phyloP scores from a whole-genome alignment of 78 protist species.

The Dictyostelium brefeldianum region DNA sequence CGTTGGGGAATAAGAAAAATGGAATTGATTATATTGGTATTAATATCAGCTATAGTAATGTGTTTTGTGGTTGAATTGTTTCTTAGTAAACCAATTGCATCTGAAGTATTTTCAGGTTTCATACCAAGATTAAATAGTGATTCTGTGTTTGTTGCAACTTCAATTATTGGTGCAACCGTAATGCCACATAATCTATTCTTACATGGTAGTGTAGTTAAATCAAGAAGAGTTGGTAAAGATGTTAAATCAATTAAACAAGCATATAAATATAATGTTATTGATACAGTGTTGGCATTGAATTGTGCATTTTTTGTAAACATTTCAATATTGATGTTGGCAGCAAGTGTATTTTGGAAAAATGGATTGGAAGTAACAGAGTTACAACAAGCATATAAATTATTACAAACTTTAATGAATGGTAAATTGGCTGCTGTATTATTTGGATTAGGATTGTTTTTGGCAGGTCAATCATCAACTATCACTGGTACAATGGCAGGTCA shows the following conservation, averaged over 20 bases:
- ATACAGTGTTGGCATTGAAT: constrained; percentile 68
- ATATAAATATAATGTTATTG: constrained; percentile 78
- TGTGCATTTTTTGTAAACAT: constrained; percentile 82
- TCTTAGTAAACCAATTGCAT: constrained; percentile 43
- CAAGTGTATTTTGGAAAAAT: constrained; percentile 13
- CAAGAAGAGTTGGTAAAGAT: constrained; percentile 19
- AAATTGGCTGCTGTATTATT: constrained; percentile 11
- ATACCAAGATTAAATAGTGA: constrained; percentile 66
- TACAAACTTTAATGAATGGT: not conserved
- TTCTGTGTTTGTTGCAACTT: constrained; percentile 63
- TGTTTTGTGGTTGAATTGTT: constrained; percentile 60
- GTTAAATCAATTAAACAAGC: constrained; percentile 37
- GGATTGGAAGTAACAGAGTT: constrained; percentile 12
- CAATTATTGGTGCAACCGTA: constrained; percentile 89
- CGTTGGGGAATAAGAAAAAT: constrained; percentile 70
- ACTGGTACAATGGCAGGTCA: constrained; percentile 92
- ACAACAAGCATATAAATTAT: constrained; percentile 9
- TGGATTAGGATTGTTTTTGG: constrained; percentile 85
- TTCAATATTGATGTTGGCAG: constrained; percentile 49
- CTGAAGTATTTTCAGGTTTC: constrained; percentile 63
- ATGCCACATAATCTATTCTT: constrained; percentile 93
- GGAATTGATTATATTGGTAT: constrained; percentile 16
- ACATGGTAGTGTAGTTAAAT: constrained; percentile 79
- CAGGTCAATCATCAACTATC: constrained; percentile 91
- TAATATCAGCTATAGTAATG: constrained; percentile 11